A percentile compares a stretch with the other conserved stretches of the same genome.
Conservation (phyloP, 1,284 basidiomycete species). For the Austroboletus niveus region DNA sequence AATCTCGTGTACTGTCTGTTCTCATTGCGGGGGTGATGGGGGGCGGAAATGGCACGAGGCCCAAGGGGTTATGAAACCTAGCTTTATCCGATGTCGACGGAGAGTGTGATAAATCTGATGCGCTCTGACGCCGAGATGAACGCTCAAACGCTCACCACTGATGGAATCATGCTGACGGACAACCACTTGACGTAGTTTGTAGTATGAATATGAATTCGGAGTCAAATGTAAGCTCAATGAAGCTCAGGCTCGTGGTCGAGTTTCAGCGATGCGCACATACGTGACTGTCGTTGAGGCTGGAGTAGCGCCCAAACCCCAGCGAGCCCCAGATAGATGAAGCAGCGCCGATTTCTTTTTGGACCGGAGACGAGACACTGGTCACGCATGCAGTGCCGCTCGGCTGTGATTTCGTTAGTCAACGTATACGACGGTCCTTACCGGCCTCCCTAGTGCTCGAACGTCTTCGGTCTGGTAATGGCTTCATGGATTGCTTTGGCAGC, state of each 20-base stretch:
- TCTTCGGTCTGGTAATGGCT: slow-evolving; percentile 14
- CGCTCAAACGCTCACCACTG: slow-evolving; percentile 6
- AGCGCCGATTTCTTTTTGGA: background rate
- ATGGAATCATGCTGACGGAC: slow-evolving; percentile 7
- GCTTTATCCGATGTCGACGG: slow-evolving; percentile 11
- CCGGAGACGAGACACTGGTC: background rate
- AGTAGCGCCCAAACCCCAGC: slow-evolving; percentile 6
- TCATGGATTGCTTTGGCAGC: slow-evolving; percentile 44
- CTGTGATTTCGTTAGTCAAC: background rate
- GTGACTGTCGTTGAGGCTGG: slow-evolving; percentile 8
- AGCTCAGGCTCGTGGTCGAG: slow-evolving; percentile 24
- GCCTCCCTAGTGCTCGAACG: background rate
- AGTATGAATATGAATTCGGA: slow-evolving; percentile 4
- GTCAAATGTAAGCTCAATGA: slow-evolving; percentile 7
- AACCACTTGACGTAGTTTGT: slow-evolving; percentile 6
- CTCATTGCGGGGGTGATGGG: slow-evolving; percentile 26
- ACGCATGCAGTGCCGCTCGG: slow-evolving; percentile 9
- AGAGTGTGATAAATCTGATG: slow-evolving; percentile 12
- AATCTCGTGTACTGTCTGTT: slow-evolving; percentile 15
- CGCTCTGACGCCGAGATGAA: slow-evolving; percentile 32
- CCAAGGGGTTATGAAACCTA: slow-evolving; percentile 24
- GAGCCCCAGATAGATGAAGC: slow-evolving; percentile 2
- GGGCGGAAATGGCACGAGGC: slow-evolving; percentile 19
- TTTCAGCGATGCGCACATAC: slow-evolving; percentile 7
- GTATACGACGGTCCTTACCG: background rate